phyloP scores from a whole-genome alignment of 2,329 filamentous ascomycete species.

The Seiridium unicorne region DNA sequence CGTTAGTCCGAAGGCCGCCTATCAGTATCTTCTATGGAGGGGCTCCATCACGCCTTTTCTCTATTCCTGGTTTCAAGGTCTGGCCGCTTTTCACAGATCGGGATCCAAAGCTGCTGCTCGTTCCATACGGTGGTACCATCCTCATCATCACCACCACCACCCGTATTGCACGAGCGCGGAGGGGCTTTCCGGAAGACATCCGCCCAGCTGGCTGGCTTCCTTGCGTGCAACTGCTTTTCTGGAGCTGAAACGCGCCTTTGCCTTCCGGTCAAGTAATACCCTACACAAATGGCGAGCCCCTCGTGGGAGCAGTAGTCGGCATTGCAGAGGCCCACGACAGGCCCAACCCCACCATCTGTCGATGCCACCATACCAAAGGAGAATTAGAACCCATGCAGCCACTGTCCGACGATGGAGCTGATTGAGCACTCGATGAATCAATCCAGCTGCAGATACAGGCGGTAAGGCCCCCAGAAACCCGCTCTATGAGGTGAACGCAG shows the following conservation, averaged over 20 bases:
- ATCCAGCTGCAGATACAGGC: background rate
- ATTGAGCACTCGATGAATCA: background rate
- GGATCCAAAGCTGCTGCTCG: no score
- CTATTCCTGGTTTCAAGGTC: no score
- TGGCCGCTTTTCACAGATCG: no score
- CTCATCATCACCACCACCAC: no score
- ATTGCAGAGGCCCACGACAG: slow-evolving; percentile 9
- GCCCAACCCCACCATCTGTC: slow-evolving; percentile 10
- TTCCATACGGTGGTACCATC: no score
- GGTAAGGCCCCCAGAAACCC: background rate
- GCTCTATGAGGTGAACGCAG: slow-evolving; percentile 4
- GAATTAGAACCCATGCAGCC: slow-evolving; percentile 11
- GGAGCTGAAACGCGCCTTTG: background rate
- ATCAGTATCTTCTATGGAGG: no score
- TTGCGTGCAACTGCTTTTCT: background rate
- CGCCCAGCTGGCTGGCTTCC: no score
- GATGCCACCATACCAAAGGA: slow-evolving; percentile 9
- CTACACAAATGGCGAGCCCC: slow-evolving; percentile 24
- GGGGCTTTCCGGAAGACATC: no score
- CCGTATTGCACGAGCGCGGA: no score
- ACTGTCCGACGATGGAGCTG: slow-evolving; percentile 7
- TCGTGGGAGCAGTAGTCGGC: slow-evolving; percentile 19
- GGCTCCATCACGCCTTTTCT: no score
- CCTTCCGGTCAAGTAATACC: slow-evolving; percentile 9
- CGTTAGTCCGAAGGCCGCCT: no score